A percentile compares a stretch with the other conserved stretches of the same genome.
Conservation (phyloP, 495 filamentous ascomycete species). For the Extremus antarcticus region DNA sequence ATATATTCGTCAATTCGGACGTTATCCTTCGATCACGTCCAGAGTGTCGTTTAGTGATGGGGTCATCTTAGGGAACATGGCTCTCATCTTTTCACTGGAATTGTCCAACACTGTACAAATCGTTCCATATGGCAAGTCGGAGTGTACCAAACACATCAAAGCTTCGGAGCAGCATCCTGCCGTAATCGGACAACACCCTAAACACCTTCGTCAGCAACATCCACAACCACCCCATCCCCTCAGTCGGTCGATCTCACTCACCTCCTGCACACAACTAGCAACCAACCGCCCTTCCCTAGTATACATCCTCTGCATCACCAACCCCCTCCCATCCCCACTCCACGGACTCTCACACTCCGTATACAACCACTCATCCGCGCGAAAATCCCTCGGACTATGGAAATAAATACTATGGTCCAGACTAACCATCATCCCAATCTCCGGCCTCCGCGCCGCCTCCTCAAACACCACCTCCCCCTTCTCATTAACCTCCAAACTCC, state of each 20-base stretch:
- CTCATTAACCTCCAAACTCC: slow-evolving; percentile 12
- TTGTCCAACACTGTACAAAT: too few species aligned
- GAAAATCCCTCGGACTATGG: slow-evolving; percentile 67
- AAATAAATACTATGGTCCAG: slow-evolving; percentile 94
- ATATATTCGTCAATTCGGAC: too few species aligned
- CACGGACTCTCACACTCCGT: slow-evolving; percentile 89
- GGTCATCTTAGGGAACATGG: too few species aligned
- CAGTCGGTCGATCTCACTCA: slow-evolving; percentile 13
- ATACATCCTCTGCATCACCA: slow-evolving; percentile 83
- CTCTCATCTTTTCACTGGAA: too few species aligned
- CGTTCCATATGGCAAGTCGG: not conserved
- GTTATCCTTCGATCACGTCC: too few species aligned
- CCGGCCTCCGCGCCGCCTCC: slow-evolving; percentile 26
- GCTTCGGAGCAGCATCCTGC: slow-evolving; percentile 3
- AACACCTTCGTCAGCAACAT: not conserved
- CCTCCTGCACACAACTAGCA: slow-evolving; percentile 79
- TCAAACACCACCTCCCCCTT: slow-evolving; percentile 19
- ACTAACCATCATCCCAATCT: slow-evolving; percentile 91
- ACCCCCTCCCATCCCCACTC: slow-evolving; percentile 77
- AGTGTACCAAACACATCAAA: too few species aligned
- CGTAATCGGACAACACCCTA: slow-evolving; percentile 17
- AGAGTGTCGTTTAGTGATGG: too few species aligned
- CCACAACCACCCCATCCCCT: not conserved
- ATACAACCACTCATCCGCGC: slow-evolving; percentile 89
- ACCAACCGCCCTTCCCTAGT: slow-evolving; percentile 69